A percentile compares a stretch with the other conserved stretches of the same genome.
phyloP scores from a whole-genome alignment of 164 flowering plant genomes.

The Houttuynia cordata region DNA sequence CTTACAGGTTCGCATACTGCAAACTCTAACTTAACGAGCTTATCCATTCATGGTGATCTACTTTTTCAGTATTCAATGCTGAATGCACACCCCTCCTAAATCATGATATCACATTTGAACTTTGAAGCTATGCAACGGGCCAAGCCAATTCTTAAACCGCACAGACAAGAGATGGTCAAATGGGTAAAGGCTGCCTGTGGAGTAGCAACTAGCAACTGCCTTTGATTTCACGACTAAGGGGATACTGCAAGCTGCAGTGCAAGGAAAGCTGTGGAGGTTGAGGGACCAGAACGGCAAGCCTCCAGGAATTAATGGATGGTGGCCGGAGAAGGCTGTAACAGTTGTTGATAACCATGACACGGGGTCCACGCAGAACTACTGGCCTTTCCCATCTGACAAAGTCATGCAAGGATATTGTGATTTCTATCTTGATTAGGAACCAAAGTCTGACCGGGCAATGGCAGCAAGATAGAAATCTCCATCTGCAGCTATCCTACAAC shows the following conservation, averaged over 20 bases:
- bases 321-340: conserved; percentile 55
- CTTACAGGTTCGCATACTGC: too few species aligned
- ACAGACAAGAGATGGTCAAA: conserved; percentile 28
- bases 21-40: too few species aligned
- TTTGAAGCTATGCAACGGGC: too few species aligned
- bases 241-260: conserved; percentile 59
- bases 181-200: conserved; percentile 55
- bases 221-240: conserved; percentile 83
- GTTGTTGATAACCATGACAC: conserved; percentile 85
- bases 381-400: conserved; percentile 79
- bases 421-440: too few species aligned
- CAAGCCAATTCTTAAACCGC: too few species aligned
- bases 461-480: too few species aligned
- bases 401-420: conserved; percentile 72
- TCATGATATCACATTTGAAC: too few species aligned
- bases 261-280: conserved; percentile 49
- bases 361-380: conserved; percentile 43
- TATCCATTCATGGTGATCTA: too few species aligned
- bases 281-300: conserved; percentile 51
- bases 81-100: too few species aligned
- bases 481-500: not conserved
- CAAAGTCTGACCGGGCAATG: conserved; percentile 37
- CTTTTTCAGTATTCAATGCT: too few species aligned
- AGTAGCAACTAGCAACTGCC: conserved; percentile 33
- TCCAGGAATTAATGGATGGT: conserved; percentile 59